These are phyloP conservation scores for Sedum album DNA, from an alignment of 164 flowering plant species.

Conservation along the genomic window DNA sequence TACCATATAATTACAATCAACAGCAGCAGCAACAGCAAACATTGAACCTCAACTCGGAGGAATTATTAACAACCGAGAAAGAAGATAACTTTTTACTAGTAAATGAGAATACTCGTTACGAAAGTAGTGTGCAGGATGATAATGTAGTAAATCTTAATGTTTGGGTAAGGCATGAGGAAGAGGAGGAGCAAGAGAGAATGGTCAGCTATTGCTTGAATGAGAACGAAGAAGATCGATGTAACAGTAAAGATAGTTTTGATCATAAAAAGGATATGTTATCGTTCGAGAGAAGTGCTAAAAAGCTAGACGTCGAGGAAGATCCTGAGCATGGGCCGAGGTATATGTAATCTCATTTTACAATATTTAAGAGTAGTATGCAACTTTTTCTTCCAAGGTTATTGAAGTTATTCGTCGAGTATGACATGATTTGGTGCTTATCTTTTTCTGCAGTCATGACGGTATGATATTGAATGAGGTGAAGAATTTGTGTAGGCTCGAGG, in stretches of 20 bases:
- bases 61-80: neutral
- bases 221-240: neutral
- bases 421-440: neutral
- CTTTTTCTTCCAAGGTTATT: too few relatives aligned
- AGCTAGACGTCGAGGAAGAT: neutral
- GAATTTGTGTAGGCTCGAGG: neutral
- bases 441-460: neutral
- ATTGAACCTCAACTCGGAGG: constrained; percentile 3
- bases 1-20: neutral
- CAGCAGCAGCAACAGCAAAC: neutral
- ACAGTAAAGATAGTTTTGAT: constrained; percentile 4
- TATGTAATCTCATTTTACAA: neutral
- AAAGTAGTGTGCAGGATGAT: neutral
- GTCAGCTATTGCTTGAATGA: neutral
- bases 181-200: neutral
- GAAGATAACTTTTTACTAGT: neutral
- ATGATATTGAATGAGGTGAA: neutral
- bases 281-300: neutral
- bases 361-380: neutral
- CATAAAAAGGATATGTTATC: neutral
- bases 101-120: neutral
- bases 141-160: neutral
- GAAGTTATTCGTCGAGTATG: neutral
- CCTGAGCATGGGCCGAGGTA: neutral
- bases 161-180: neutral